Percentiles rank a stretch among this genome's conserved stretches.
phyloP scores from a whole-genome alignment of 805 yeast species.

The Starmerella bombicola region DNA sequence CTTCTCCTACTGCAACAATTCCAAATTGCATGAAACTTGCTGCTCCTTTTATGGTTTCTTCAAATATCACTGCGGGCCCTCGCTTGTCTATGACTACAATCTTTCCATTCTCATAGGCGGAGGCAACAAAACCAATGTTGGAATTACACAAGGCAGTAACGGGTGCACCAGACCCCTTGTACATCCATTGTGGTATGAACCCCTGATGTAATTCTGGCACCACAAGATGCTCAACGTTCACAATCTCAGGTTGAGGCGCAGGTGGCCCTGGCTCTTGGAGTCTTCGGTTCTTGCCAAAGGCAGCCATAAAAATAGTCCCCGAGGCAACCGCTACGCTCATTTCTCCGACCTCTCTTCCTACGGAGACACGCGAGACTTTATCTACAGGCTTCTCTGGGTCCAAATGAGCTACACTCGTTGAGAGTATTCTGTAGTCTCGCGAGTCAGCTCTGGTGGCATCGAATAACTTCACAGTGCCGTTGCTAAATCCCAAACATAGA shows the following conservation, averaged over 20 bases:
- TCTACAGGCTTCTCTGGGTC: slow-evolving; percentile 30
- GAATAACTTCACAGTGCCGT: slow-evolving; percentile 69
- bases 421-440: slow-evolving; percentile 46
- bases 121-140: slow-evolving; percentile 70
- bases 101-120: slow-evolving; percentile 62
- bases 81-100: slow-evolving; percentile 65
- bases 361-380: slow-evolving; percentile 48
- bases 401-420: slow-evolving; percentile 40
- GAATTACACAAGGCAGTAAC: slow-evolving; percentile 57
- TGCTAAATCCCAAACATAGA: slow-evolving; percentile 49
- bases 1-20: slow-evolving; percentile 54
- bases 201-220: slow-evolving; percentile 44
- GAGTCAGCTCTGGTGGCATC: slow-evolving; percentile 71
- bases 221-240: slow-evolving; percentile 43
- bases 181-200: slow-evolving; percentile 43
- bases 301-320: slow-evolving; percentile 67
- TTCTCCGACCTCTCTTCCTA: slow-evolving; percentile 68
- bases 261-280: slow-evolving; percentile 14
- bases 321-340: slow-evolving; percentile 51
- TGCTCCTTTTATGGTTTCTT: slow-evolving; percentile 23
- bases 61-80: slow-evolving; percentile 51
- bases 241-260: slow-evolving; percentile 18
- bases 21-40: slow-evolving; percentile 62
- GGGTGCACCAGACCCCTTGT: slow-evolving; percentile 35
- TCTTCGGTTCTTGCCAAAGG: slow-evolving; percentile 45